These are phyloP conservation scores for Fusarium haematococcum DNA, from an alignment of 2,329 filamentous ascomycete genomes.

Conservation along the genomic window DNA sequence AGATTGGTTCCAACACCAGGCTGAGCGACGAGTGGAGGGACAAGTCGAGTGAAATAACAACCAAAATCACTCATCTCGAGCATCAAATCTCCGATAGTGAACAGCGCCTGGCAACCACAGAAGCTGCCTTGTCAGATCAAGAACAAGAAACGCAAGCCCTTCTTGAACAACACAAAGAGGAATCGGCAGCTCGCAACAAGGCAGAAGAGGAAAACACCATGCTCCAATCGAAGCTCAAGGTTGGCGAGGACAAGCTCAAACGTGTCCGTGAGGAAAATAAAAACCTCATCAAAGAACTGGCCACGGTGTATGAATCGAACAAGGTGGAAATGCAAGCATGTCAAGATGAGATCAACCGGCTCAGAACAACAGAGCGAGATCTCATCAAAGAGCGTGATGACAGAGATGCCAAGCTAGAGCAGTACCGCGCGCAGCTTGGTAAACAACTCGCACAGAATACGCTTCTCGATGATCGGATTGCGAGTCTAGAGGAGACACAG, in stretches of 20 bases:
- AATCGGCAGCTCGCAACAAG: not conserved
- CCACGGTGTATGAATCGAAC: not conserved
- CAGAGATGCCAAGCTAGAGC: not conserved
- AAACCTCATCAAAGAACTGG: not conserved
- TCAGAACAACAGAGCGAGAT: not conserved
- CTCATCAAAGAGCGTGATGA: not conserved
- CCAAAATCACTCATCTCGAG: not conserved
- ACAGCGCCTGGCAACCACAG: rapidly evolving
- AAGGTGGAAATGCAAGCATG: not conserved
- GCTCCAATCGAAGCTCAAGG: not conserved
- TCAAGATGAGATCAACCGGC: not conserved
- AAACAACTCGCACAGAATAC: not conserved
- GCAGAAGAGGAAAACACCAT: not conserved
- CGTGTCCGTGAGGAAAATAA: not conserved
- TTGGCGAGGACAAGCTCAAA: not conserved
- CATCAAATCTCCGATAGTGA: not conserved
- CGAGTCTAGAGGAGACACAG: not conserved
- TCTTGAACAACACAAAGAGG: not conserved
- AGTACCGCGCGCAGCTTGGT: not conserved
- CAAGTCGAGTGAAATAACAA: not conserved
- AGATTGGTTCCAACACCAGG: not conserved
- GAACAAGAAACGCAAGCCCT: not conserved
- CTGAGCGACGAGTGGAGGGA: not conserved
- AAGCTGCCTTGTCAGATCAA: not conserved
- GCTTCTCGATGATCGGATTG: not conserved